These are phyloP conservation scores for Pichia deserticola DNA, from an alignment of 805 yeast genomes.

Conservation along the genomic window DNA sequence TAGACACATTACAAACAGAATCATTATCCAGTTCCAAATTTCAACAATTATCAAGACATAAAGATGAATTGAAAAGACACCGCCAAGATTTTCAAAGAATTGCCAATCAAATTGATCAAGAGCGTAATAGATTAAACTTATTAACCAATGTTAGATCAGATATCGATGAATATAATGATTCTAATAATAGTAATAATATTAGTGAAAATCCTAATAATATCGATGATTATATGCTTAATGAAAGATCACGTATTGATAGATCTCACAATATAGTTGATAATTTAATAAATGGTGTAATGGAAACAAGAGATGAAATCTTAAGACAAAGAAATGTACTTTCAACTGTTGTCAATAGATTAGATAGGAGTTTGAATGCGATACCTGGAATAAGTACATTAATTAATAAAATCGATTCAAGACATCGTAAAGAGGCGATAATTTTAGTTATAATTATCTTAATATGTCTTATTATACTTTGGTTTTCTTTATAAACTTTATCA, in stretches of 20 bases:
- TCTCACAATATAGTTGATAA: slow-evolving; percentile 74
- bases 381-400: slow-evolving; percentile 81
- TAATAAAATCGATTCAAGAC: slow-evolving; percentile 76
- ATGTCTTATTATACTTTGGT: slow-evolving; percentile 61
- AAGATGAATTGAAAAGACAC: slow-evolving; percentile 68
- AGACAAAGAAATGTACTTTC: slow-evolving; percentile 61
- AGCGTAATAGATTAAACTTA: slow-evolving; percentile 67
- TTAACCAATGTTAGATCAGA: slow-evolving; percentile 73
- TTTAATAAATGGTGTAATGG: slow-evolving; percentile 75
- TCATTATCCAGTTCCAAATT: slow-evolving; percentile 43
- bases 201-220: slow-evolving; percentile 5
- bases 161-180: slow-evolving; percentile 44
- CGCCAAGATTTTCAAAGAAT: slow-evolving; percentile 55
- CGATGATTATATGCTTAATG: slow-evolving; percentile 60
- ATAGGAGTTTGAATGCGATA: slow-evolving; percentile 53
- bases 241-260: slow-evolving; percentile 61
- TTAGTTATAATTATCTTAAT: slow-evolving; percentile 63
- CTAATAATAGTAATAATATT: slow-evolving; percentile 23
- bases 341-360: slow-evolving; percentile 56
- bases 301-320: slow-evolving; percentile 77
- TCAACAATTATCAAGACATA: slow-evolving; percentile 78
- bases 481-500: slow-evolving; percentile 11
- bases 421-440: slow-evolving; percentile 82
- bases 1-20: slow-evolving; percentile 32
- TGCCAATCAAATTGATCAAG: slow-evolving; percentile 39